Conservation (phyloP, 2,329 filamentous ascomycete genomes). For the Pestalotiopsis sp. region DNA sequence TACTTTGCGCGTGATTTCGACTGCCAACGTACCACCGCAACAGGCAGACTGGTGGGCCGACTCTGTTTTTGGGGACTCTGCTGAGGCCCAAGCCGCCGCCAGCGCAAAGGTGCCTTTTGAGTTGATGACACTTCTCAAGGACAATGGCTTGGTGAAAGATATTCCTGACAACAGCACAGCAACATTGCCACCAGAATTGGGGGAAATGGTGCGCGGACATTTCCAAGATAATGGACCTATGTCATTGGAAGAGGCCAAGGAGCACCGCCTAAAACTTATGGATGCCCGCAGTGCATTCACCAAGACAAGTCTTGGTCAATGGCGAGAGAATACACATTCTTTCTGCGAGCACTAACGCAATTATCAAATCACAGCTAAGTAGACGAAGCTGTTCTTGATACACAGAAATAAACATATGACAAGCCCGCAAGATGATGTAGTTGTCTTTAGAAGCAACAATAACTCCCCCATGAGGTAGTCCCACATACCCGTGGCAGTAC, state of each 20-base stretch:
- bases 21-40: slow-evolving; percentile 12
- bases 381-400: too few relatives aligned
- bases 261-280: not conserved
- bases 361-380: too few relatives aligned
- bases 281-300: not conserved
- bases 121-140: not conserved
- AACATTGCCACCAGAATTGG: not conserved
- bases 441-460: too few relatives aligned
- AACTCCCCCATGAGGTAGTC: too few relatives aligned
- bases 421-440: too few relatives aligned
- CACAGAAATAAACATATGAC: too few relatives aligned
- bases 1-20: not conserved
- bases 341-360: slow-evolving; percentile 1
- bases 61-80: not conserved
- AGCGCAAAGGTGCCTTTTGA: not conserved
- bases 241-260: not conserved
- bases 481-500: not conserved
- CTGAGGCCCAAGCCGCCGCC: not conserved
- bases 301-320: not conserved
- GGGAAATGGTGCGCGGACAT: not conserved
- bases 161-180: not conserved
- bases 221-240: not conserved
- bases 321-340: not conserved
- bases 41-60: slow-evolving; percentile 5
- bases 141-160: not conserved